Percentiles rank a stretch among this genome's conserved stretches.
phyloP scores from a whole-genome alignment of 1,284 basidiomycete species.

The Porogramme epimiltina region DNA sequence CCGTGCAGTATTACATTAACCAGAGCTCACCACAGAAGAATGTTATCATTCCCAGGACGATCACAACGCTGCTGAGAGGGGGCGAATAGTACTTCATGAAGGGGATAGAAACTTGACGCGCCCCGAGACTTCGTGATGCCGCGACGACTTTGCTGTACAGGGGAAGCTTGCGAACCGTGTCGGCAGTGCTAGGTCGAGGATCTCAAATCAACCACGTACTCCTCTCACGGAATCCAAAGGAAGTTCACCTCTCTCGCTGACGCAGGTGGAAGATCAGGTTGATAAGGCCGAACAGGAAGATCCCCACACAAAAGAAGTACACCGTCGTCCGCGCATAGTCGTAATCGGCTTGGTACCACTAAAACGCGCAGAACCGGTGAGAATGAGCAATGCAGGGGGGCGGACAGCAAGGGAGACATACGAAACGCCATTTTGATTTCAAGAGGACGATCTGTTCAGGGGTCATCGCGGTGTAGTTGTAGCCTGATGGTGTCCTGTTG shows the following conservation, averaged over 20 bases:
- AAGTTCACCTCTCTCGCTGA: constrained; percentile 1
- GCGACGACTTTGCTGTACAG: constrained; percentile 26
- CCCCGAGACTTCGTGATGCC: constrained; percentile 25
- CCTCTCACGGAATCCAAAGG: not conserved
- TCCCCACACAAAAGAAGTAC: constrained; percentile 34
- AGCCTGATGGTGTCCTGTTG: constrained; percentile 13
- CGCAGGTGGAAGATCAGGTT: constrained; percentile 4
- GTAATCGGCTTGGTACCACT: constrained; percentile 36
- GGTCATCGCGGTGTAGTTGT: constrained; percentile 26
- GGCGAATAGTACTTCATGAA: constrained; percentile 35
- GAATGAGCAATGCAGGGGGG: too few species aligned
- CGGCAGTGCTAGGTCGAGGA: not conserved
- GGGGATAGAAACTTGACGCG: constrained; percentile 29
- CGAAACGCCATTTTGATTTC: constrained; percentile 19
- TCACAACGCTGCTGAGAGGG: constrained; percentile 32
- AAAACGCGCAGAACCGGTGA: not conserved
- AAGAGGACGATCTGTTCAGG: constrained; percentile 22
- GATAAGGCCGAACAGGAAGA: constrained; percentile 18
- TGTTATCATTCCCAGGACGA: constrained; percentile 31
- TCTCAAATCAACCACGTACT: not conserved
- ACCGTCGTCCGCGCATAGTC: constrained; percentile 35
- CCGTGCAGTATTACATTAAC: too few species aligned
- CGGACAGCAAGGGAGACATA: constrained; percentile 8
- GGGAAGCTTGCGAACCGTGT: not conserved
- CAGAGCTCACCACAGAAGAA: constrained; percentile 32